Conservation (phyloP, 2,329 filamentous ascomycete genomes). For the Paecilomyces sp. region DNA sequence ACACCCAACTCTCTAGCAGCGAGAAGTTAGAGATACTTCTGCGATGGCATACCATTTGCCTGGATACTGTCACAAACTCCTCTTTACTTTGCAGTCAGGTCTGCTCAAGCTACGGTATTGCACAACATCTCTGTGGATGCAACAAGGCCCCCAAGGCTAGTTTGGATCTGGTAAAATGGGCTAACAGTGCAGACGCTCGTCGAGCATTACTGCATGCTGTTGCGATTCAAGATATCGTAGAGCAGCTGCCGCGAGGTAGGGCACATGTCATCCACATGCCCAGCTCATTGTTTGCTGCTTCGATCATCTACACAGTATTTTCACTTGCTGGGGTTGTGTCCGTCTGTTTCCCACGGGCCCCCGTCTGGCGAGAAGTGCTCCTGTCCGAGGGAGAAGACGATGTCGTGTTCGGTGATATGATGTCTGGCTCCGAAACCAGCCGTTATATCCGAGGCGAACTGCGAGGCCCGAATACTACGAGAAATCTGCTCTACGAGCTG, state of each 20-base stretch:
- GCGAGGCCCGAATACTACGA: conserved; percentile 15
- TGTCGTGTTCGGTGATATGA: neutral
- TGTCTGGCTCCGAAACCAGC: conserved; percentile 27
- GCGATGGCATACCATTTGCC: conserved; percentile 40
- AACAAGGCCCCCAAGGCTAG: conserved; percentile 16
- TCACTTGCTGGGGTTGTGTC: conserved; percentile 31
- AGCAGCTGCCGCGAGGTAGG: conserved; percentile 37
- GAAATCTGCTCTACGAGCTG: conserved; percentile 41
- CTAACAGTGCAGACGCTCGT: conserved; percentile 29
- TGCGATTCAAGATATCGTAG: conserved; percentile 41
- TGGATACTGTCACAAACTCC: conserved; percentile 36
- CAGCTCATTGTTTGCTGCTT: conserved; percentile 36
- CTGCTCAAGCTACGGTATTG: conserved; percentile 32
- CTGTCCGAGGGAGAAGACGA: conserved; percentile 18
- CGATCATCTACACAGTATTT: conserved; percentile 37
- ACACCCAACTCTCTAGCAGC: conserved; percentile 25
- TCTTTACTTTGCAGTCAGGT: conserved; percentile 32
- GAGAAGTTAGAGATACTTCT: conserved; percentile 36
- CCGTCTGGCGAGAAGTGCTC: conserved; percentile 37
- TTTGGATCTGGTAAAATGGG: conserved; percentile 34
- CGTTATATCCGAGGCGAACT: conserved; percentile 28
- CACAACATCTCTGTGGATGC: conserved; percentile 33
- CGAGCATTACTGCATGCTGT: conserved; percentile 37
- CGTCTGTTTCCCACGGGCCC: conserved; percentile 30
- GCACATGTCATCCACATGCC: conserved; percentile 42